Evolutionary conservation across 768 basidiomycete genomes (phyloP).

Genomic region (Mycena galopus): DNA sequence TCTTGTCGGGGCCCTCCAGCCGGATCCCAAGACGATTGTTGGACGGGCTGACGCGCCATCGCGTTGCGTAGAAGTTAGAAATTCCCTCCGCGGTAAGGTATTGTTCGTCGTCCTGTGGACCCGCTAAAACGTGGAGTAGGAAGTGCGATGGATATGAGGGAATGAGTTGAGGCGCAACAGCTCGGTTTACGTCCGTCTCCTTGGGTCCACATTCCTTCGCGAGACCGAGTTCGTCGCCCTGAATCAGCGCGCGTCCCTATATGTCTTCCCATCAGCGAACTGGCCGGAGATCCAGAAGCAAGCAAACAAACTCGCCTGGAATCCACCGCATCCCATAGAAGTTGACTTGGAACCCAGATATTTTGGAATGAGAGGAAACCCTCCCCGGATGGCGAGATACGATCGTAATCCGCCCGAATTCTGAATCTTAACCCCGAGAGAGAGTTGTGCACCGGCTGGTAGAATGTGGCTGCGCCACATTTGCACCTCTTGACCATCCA

Average conservation of each 20-base stretch:
- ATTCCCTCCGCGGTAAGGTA: conserved; percentile 66
- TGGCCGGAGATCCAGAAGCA: no score
- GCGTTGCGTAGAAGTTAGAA: conserved; percentile 61
- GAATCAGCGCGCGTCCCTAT: conserved; percentile 64
- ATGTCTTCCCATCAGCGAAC: no score
- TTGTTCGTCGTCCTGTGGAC: conserved; percentile 72
- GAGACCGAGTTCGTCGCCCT: conserved; percentile 65
- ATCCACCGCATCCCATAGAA: conserved; percentile 71
- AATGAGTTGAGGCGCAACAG: conserved; percentile 47
- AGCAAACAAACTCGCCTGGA: conserved; percentile 56
- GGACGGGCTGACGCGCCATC: conserved; percentile 66
- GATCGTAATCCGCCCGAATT: conserved; percentile 59
- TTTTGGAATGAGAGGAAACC: conserved; percentile 66
- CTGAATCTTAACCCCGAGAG: conserved; percentile 49
- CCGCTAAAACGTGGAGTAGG: conserved; percentile 67
- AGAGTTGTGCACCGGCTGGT: conserved; percentile 57
- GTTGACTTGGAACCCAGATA: conserved; percentile 78
- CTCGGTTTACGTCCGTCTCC: conserved; percentile 27
- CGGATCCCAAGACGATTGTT: conserved; percentile 77
- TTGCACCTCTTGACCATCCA: conserved; percentile 53
- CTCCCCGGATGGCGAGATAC: conserved; percentile 71
- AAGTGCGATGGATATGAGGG: conserved; percentile 64
- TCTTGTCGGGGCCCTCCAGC: conserved; percentile 57
- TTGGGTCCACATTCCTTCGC: conserved; percentile 43
- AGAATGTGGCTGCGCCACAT: conserved; percentile 67